A percentile compares a stretch with the other conserved stretches of the same genome.
These are phyloP conservation scores for Nissolia schottii DNA, from an alignment of 306 rosid species.

Conservation along the genomic window DNA sequence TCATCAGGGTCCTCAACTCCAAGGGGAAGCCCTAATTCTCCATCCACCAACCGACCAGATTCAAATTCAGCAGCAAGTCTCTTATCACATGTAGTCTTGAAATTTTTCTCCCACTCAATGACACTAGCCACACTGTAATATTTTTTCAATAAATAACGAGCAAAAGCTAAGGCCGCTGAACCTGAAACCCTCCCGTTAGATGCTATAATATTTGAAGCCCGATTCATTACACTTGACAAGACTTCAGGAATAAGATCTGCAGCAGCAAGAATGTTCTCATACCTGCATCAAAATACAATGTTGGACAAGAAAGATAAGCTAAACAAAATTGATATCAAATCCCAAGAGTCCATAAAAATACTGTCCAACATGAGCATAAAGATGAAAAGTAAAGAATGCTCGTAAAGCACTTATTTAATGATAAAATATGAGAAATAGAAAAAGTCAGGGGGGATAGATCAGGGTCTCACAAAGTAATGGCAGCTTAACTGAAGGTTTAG, in stretches of 20 bases:
- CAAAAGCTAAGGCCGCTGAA: constrained; percentile 55
- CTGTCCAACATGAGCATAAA: not conserved
- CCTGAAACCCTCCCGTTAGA: constrained; percentile 76
- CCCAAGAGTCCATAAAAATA: not conserved
- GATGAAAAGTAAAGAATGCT: not conserved
- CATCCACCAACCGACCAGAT: constrained; percentile 60
- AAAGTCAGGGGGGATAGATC: not conserved
- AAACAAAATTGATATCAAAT: not conserved
- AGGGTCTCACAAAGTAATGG: not conserved
- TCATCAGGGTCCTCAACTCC: constrained; percentile 93
- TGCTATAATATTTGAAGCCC: constrained; percentile 56
- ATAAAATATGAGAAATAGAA: not conserved
- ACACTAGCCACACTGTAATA: constrained; percentile 60
- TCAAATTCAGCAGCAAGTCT: constrained; percentile 85
- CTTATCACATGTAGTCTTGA: constrained; percentile 65
- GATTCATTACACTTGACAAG: constrained; percentile 57
- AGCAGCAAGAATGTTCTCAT: constrained; percentile 70
- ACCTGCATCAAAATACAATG: constrained; percentile 60
- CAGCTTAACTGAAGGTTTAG: constrained; percentile 1
- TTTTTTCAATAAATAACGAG: constrained; percentile 65
- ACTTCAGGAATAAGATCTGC: constrained; percentile 80
- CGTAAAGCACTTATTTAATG: not conserved
- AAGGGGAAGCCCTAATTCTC: constrained; percentile 71
- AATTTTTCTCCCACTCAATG: constrained; percentile 79
- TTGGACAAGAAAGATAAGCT: not conserved